Evolutionary conservation across 2,329 filamentous ascomycete genomes (phyloP).

Genomic region (Dothidotthia symphoricarpi): DNA sequence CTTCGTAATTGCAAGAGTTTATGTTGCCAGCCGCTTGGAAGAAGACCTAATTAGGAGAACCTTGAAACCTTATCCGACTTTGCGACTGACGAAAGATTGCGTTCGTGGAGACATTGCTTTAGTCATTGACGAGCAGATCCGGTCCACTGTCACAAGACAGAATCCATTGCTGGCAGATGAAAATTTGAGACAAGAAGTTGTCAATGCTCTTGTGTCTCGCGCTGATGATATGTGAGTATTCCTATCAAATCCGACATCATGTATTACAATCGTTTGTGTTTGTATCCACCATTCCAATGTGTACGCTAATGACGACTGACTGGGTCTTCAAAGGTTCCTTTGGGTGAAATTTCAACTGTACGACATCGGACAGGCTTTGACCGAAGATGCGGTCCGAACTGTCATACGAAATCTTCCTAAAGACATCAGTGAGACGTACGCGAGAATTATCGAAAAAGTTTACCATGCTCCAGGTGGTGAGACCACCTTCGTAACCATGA

Average conservation of each 20-base stretch:
- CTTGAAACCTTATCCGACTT: constrained; percentile 1
- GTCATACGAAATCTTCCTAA: constrained; percentile 25
- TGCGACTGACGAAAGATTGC: constrained; percentile 4
- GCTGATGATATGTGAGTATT: constrained; percentile 21
- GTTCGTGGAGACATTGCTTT: constrained; percentile 8
- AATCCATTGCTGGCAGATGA: constrained; percentile 6
- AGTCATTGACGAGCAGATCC: constrained; percentile 9
- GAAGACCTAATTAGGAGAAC: constrained; percentile 5
- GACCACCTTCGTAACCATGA: constrained; percentile 5
- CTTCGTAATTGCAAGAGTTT: constrained; percentile 5
- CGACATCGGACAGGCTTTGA: constrained; percentile 27
- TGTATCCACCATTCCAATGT: neutral
- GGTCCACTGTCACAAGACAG: neutral
- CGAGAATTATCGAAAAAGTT: constrained; percentile 13
- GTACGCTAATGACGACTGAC: neutral
- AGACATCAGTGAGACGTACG: constrained; percentile 27
- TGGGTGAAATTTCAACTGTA: constrained; percentile 34
- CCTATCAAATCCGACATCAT: neutral
- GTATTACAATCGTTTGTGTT: neutral
- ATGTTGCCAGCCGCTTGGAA: constrained; percentile 15
- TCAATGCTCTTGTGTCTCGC: constrained; percentile 5
- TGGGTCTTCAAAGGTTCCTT: constrained; percentile 24
- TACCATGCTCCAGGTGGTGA: neutral
- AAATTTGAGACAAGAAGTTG: constrained; percentile 10
- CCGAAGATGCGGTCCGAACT: constrained; percentile 21